These are phyloP conservation scores for Haplosporangium gracile DNA, from an alignment of 192 early-diverging fungal species.

Conservation along the genomic window DNA sequence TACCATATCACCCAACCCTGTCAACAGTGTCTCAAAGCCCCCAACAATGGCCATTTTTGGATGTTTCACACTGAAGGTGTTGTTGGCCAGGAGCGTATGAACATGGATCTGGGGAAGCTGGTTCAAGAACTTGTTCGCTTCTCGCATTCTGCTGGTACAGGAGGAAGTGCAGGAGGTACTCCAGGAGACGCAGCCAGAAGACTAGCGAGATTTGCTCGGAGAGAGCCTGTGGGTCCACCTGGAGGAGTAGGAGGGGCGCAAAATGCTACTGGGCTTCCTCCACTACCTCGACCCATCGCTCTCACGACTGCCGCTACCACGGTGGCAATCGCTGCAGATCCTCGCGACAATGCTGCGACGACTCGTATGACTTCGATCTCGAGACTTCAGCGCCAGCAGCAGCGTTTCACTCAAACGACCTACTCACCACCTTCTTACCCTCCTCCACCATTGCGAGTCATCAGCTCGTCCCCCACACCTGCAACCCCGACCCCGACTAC, in stretches of 20 bases:
- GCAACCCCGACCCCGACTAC: slow-evolving; percentile 11
- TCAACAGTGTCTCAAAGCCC: slow-evolving; percentile 85
- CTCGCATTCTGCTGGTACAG: background rate
- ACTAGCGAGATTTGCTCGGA: background rate
- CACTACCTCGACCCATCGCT: background rate
- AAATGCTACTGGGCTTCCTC: background rate
- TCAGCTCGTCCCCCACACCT: slow-evolving; percentile 20
- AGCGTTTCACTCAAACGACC: background rate
- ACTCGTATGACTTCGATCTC: slow-evolving; percentile 8
- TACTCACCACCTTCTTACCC: slow-evolving; percentile 1
- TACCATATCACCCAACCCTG: slow-evolving; percentile 91
- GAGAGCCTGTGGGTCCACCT: background rate
- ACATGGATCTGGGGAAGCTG: slow-evolving; percentile 39
- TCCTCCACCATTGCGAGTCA: background rate
- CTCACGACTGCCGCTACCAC: background rate
- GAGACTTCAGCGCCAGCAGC: slow-evolving; percentile 15
- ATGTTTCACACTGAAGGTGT: slow-evolving; percentile 92
- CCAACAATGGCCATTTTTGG: slow-evolving; percentile 98
- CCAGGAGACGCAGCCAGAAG: background rate
- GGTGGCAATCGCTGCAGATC: background rate
- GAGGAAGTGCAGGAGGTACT: background rate
- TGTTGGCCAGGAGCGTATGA: slow-evolving; percentile 66
- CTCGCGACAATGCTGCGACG: background rate
- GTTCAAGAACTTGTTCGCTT: slow-evolving; percentile 28
- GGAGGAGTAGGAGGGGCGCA: background rate